Percentiles rank a stretch among this genome's conserved stretches.
phyloP scores from a whole-genome alignment of 1,284 basidiomycete genomes.

The Ceratobasidium sp. region DNA sequence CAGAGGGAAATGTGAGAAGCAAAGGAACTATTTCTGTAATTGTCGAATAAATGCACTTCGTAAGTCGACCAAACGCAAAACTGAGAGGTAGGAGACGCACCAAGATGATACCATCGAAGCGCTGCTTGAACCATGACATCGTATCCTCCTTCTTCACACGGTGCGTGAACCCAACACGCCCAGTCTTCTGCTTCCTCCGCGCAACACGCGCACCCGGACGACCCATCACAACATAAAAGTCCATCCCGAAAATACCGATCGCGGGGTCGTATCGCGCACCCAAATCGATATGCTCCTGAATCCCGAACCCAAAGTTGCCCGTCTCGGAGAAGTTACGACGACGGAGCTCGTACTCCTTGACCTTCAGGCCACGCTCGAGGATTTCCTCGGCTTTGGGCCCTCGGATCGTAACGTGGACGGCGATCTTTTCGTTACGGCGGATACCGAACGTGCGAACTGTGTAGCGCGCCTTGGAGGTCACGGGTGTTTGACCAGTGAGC shows the following conservation, averaged over 20 bases:
- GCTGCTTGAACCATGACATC: conserved; percentile 98
- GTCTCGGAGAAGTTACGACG: conserved; percentile 97
- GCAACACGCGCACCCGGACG: conserved; percentile 95
- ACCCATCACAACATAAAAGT: conserved; percentile 98
- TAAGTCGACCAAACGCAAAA: not conserved
- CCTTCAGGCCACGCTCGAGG: conserved; percentile 98
- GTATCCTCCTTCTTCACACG: conserved; percentile 93
- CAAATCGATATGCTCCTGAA: conserved; percentile 99
- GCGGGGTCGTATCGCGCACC: conserved; percentile 97
- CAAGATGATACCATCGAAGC: conserved; percentile 96
- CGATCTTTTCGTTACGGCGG: conserved; percentile 99
- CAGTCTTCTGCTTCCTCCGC: conserved; percentile 90
- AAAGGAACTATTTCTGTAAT: conserved; percentile 34
- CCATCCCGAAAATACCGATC: conserved; percentile 99
- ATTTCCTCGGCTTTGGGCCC: conserved; percentile 99
- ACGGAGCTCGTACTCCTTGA: conserved; percentile 99
- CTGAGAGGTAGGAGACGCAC: conserved; percentile 64
- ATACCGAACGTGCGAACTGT: conserved; percentile 99
- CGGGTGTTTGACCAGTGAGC: conserved; percentile 98
- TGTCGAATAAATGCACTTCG: not conserved
- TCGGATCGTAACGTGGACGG: conserved; percentile 98
- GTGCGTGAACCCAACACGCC: conserved; percentile 90
- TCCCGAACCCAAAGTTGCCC: conserved; percentile 98
- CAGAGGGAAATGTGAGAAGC: conserved; percentile 15
- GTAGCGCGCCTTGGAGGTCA: conserved; percentile 99